Percentiles rank a stretch among this genome's conserved stretches.
Evolutionary conservation across 2,329 filamentous ascomycete genomes (phyloP).

Genomic region (Fusarium secorum): DNA sequence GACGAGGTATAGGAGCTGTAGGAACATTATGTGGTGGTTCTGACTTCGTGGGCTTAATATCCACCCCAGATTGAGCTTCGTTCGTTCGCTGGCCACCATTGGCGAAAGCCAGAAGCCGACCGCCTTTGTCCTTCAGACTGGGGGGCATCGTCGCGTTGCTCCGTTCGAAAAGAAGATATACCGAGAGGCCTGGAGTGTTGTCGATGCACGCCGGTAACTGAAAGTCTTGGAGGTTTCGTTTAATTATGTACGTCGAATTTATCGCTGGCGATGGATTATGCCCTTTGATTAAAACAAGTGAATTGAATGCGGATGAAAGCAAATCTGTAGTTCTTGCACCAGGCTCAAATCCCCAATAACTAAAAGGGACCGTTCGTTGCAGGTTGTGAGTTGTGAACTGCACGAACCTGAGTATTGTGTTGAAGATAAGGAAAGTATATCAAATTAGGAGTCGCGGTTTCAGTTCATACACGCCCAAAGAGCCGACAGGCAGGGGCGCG

Average conservation of each 20-base stretch:
- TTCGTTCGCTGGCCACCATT: constrained; percentile 33
- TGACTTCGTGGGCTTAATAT: constrained; percentile 22
- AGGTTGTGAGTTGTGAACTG: neutral
- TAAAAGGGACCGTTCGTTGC: neutral
- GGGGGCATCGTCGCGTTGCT: constrained; percentile 39
- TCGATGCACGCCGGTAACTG: constrained; percentile 7
- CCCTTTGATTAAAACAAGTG: constrained; percentile 11
- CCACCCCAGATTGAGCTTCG: constrained; percentile 28
- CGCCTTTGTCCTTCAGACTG: constrained; percentile 44
- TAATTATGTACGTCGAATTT: constrained; percentile 17
- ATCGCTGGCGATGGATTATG: constrained; percentile 6
- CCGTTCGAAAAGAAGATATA: neutral
- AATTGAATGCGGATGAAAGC: neutral
- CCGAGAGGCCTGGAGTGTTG: neutral
- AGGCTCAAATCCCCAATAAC: neutral
- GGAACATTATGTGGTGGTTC: constrained; percentile 26
- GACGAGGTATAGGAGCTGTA: constrained; percentile 38
- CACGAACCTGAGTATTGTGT: neutral
- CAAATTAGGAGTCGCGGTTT: constrained; percentile 9
- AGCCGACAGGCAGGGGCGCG: constrained; percentile 5
- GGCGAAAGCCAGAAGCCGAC: constrained; percentile 46
- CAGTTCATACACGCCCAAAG: neutral
- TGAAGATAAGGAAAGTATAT: constrained; percentile 6
- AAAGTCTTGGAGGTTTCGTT: constrained; percentile 15
- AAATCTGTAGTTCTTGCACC: neutral